phyloP scores from a whole-genome alignment of 2,329 filamentous ascomycete genomes.

The Pyricularia grisea region DNA sequence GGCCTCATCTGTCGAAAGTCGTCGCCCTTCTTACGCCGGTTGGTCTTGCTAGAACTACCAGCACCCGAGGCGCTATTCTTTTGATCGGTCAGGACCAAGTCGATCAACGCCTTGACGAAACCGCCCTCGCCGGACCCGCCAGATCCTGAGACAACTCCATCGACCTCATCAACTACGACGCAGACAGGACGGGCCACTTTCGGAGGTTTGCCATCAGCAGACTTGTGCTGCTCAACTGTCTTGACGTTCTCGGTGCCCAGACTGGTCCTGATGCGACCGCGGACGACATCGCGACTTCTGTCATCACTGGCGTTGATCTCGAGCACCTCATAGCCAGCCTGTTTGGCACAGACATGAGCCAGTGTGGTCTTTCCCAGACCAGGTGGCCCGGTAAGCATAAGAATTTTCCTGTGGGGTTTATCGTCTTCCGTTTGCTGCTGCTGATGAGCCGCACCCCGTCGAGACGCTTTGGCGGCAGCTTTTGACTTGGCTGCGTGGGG shows the following conservation, averaged over 20 bases:
- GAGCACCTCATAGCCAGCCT: slow-evolving; percentile 92
- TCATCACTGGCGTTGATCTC: slow-evolving; percentile 99
- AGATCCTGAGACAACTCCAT: slow-evolving; percentile 79
- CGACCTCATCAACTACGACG: slow-evolving; percentile 92
- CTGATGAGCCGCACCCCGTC: slow-evolving; percentile 26
- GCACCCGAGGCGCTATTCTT: slow-evolving; percentile 49
- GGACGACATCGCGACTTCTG: slow-evolving; percentile 80
- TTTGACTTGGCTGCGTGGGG: slow-evolving; percentile 61
- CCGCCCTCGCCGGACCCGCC: slow-evolving; percentile 77
- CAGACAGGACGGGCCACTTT: slow-evolving; percentile 82
- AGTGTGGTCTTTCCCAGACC: slow-evolving; percentile 93
- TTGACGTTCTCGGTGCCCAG: slow-evolving; percentile 92
- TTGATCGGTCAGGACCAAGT: slow-evolving; percentile 78
- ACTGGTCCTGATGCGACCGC: slow-evolving; percentile 81
- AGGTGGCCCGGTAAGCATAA: slow-evolving; percentile 84
- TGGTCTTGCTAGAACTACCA: slow-evolving; percentile 13
- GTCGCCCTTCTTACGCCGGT: slow-evolving; percentile 60
- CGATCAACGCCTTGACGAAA: slow-evolving; percentile 90
- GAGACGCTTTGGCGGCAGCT: slow-evolving; percentile 17
- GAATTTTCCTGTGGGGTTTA: slow-evolving; percentile 73
- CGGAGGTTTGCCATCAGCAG: slow-evolving; percentile 21
- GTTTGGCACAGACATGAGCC: slow-evolving; percentile 88
- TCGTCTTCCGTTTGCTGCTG: slow-evolving; percentile 51
- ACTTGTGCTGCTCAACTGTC: slow-evolving; percentile 50
- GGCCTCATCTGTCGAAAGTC: slow-evolving; percentile 81